Percentiles rank a stretch among this genome's conserved stretches.
phyloP scores from a whole-genome alignment of 2,329 filamentous ascomycete species.

The Ambrosiella beaveri region DNA sequence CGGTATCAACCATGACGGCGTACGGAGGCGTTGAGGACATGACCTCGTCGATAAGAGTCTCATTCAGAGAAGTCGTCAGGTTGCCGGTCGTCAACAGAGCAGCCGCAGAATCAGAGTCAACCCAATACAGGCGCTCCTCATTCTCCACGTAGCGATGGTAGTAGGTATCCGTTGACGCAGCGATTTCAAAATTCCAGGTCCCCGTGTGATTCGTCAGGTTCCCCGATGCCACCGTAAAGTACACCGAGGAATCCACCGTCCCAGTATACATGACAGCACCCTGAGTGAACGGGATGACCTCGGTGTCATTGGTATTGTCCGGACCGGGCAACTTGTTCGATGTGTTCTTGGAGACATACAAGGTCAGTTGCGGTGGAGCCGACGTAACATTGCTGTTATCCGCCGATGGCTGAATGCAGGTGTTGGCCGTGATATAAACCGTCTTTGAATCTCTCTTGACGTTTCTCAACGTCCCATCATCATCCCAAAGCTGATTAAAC shows the following conservation, averaged over 20 bases:
- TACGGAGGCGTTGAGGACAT: conserved; percentile 44
- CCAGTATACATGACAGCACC: conserved; percentile 53
- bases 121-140: conserved; percentile 42
- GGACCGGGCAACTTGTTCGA: conserved; percentile 52
- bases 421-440: conserved; percentile 73
- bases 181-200: conserved; percentile 64
- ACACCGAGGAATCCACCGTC: conserved; percentile 49
- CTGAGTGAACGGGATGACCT: conserved; percentile 34
- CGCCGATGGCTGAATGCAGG: conserved; percentile 55
- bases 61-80: conserved; percentile 39
- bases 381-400: conserved; percentile 3
- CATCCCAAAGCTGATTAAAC: conserved; percentile 11
- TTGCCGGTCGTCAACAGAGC: conserved; percentile 66
- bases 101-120: conserved; percentile 69
- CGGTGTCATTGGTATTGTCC: conserved; percentile 20
- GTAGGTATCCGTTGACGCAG: conserved; percentile 60
- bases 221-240: conserved; percentile 58
- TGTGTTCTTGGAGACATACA: conserved; percentile 56
- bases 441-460: conserved; percentile 14
- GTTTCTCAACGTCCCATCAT: conserved; percentile 1
- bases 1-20: conserved; percentile 57
- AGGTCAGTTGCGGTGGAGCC: conserved; percentile 50
- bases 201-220: conserved; percentile 42
- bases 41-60: conserved; percentile 26
- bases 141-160: conserved; percentile 48